Evolutionary conservation across 2,329 filamentous ascomycete species (phyloP), one percentile per base, ranked within the genome.

Genomic region (Apiospora saccharicola): DNA sequence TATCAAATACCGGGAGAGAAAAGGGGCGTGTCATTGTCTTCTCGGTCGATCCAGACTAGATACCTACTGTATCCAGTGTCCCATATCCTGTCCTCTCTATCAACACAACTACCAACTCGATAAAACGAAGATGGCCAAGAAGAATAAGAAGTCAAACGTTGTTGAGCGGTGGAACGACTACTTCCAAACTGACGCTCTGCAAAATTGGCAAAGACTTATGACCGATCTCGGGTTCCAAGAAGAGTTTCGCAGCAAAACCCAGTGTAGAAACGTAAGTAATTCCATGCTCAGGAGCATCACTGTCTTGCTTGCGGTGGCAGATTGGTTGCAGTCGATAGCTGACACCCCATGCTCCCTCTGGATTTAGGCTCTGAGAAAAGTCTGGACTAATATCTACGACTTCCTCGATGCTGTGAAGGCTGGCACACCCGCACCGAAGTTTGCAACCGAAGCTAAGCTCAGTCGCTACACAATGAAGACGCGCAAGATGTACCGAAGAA

Each of bases 381-480:
- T 87, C 5, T 82, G 83, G 77, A 81, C 89, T 72, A 89, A 89
- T 72, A 88, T 89, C 49, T 73, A 73, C 41, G 87, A 89, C 76
- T 85, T 89, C 71, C 77, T 89, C 8, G 74, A 79, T 0, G 82
- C 81, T 13, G 71, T 82, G 34, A 71, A 76, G 7, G 74, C 72
- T 16, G 79, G 78, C 0, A 67, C 73, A 0, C 71, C 68, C 0
- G 79, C 85, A 3, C 73, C 22, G 0, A 78, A 77, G 44, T 87
- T 86, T 74, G 8, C 24, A 1, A 84, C 49, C 71, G 72, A 79
- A 26, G 2, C 8, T 0, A 75, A 77, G 4, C 82, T 89, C 3
- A 73, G 79, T 0, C 5, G 69, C 0, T 86, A 85, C 74, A 86
- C 84, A 0, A 49, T 72, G 0, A 53, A 69, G 0, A 83, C 78